Base-by-base conservation (phyloP, 228 moss, liverwort and hornwort species). In the Sphagnum fallax region DNA sequence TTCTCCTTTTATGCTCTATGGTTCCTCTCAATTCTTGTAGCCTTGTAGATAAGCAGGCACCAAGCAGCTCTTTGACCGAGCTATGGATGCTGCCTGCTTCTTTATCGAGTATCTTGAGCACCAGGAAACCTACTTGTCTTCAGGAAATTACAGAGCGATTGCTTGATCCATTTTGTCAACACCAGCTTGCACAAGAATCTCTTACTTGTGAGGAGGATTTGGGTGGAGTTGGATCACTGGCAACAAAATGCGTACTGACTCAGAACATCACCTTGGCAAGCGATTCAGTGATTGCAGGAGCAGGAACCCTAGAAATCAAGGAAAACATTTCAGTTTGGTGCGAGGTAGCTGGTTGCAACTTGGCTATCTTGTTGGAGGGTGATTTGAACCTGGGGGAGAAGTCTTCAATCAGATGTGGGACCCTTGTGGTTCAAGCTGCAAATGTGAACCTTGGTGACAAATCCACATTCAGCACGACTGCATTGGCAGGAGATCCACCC, bases 201-300 rank as follows among this genome's bases (percentile, higher is more conserved):
- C 87, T 91, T 48, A 89, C 90, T 32, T 97, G 96, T 69, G 96
- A 93, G 72, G 57, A 51, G 4, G 96, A 90, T 69, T 76, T 97
- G 51, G 67, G 62, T 12, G 96, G 96, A 16, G 66, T 73, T 47
- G 96, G 96, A 14, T 88, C 96, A 52, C 67, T 97, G 5, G 85
- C 89, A 53, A 78, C 73, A 8, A 64, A 76, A 11, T 97, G 96
- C 32, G 67, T 70, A 59, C 59, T 97, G 61, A 82, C 75, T 4
- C 72, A 74, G 51, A 73, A 71, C 53, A 64, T 91, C n/a, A 81
- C 81, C 14, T 76, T 97, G 18, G 10, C 67, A 5, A 52, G 71
- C 16, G 83, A 82, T 60, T 72, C 83, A 6, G 50, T 88, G 1
- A 69, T 97, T 57, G 57, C 78, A 0, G 96, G 96, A 47, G 69